A percentile compares a stretch with the other conserved stretches of the same genome.
phyloP scores from a whole-genome alignment of 1,284 basidiomycete genomes.

The Trichosporon sp. region DNA sequence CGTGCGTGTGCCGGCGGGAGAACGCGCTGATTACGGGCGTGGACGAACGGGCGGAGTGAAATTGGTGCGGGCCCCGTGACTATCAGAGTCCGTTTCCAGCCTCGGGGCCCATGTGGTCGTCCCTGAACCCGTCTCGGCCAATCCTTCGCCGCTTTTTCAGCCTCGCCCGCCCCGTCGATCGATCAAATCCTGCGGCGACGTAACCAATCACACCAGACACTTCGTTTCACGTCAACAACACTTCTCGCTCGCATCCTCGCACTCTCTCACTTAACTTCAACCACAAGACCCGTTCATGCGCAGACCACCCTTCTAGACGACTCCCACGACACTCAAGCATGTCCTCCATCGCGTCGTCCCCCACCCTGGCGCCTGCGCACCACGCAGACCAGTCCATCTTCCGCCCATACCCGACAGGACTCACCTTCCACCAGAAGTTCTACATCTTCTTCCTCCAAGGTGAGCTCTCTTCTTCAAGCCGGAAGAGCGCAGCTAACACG shows the following conservation, averaged over 20 bases:
- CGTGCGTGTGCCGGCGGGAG: background rate
- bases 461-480: conserved; percentile 28
- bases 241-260: background rate
- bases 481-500: background rate
- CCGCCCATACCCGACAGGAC: conserved; percentile 53
- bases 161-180: conserved; percentile 12
- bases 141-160: conserved; percentile 2
- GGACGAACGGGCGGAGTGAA: background rate
- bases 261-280: background rate
- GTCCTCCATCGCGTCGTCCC: conserved; percentile 25
- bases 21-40: background rate
- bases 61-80: background rate
- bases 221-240: conserved; percentile 6
- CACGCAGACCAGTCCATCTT: conserved; percentile 38
- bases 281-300: background rate
- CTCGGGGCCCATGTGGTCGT: conserved; percentile 4
- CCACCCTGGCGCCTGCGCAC: conserved; percentile 18
- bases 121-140: background rate
- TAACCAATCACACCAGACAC: background rate
- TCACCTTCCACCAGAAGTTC: conserved; percentile 48
- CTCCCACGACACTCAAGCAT: background rate
- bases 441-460: conserved; percentile 53
- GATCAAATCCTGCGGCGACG: conserved; percentile 8
- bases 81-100: background rate
- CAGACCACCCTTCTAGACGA: background rate